Evolutionary conservation across 129 eudicot genomes (phyloP).

Genomic region (Pulicaria dysenterica): DNA sequence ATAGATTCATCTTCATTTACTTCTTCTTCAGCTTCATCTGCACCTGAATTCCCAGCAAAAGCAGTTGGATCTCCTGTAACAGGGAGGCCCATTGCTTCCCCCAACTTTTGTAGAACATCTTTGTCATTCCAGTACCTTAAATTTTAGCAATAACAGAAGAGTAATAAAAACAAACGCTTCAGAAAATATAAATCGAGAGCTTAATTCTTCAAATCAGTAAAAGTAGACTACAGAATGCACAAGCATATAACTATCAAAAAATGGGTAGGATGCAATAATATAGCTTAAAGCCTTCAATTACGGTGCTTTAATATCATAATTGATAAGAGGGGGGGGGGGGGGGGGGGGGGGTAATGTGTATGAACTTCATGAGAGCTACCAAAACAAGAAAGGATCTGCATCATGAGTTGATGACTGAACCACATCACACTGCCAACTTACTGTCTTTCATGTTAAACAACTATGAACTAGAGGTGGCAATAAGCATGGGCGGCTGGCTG

Average conservation of each 20-base stretch:
- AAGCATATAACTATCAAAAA: neutral
- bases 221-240: neutral
- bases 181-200: neutral
- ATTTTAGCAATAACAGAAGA: neutral
- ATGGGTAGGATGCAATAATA: neutral
- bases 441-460: too few species aligned
- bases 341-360: too few species aligned
- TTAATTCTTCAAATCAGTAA: conserved; percentile 1
- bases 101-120: conserved; percentile 73
- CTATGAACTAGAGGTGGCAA: too few species aligned
- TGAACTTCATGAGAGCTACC: too few species aligned
- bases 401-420: too few species aligned
- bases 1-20: conserved; percentile 80
- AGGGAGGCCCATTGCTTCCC: conserved; percentile 96
- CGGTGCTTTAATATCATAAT: too few species aligned
- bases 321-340: too few species aligned
- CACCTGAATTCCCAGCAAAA: conserved; percentile 58
- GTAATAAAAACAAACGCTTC: neutral
- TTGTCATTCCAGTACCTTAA: conserved; percentile 80
- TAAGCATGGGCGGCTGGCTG: too few species aligned
- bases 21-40: conserved; percentile 65
- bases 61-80: conserved; percentile 61
- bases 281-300: neutral
- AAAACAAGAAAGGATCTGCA: too few species aligned
- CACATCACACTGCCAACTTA: too few species aligned